Percentiles rank a stretch among this genome's conserved stretches.
Evolutionary conservation across 2,329 filamentous ascomycete genomes (phyloP).

Genomic region (Monosporascus sp.): DNA sequence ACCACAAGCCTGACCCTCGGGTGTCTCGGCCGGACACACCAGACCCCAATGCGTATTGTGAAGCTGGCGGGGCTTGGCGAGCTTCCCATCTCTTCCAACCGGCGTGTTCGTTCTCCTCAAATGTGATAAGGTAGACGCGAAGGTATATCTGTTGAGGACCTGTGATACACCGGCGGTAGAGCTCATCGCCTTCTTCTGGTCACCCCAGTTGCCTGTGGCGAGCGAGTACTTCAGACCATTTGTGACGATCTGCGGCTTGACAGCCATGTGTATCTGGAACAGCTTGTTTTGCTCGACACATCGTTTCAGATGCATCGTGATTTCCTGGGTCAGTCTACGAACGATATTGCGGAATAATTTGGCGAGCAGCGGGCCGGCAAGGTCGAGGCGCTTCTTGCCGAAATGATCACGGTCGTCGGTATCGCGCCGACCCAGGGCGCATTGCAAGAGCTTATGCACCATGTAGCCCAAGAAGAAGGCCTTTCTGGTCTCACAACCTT

Average conservation of each 20-base stretch:
- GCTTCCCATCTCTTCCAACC: constrained; percentile 94
- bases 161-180: constrained; percentile 97
- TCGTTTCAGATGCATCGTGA: constrained; percentile 84
- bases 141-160: constrained; percentile 96
- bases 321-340: constrained; percentile 82
- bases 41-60: constrained; percentile 99
- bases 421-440: constrained; percentile 85
- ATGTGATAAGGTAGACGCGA: constrained; percentile 93
- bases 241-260: constrained; percentile 86
- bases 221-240: constrained; percentile 95
- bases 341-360: constrained; percentile 93
- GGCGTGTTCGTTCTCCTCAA: constrained; percentile 95
- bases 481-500: constrained; percentile 92
- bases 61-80: constrained; percentile 94
- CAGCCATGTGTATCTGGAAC: constrained; percentile 84
- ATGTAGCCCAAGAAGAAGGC: constrained; percentile 99
- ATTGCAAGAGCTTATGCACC: constrained; percentile 93
- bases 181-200: constrained; percentile 96
- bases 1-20: constrained; percentile 96
- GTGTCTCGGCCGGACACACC: constrained; percentile 94
- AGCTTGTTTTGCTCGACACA: constrained; percentile 85
- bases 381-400: constrained; percentile 94
- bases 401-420: constrained; percentile 98
- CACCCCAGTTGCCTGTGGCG: constrained; percentile 97
- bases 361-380: constrained; percentile 90